Percentiles rank a stretch among this genome's conserved stretches.
phyloP scores from a whole-genome alignment of 176 grass and related monocot species.

The Bonia amplexicaulis region DNA sequence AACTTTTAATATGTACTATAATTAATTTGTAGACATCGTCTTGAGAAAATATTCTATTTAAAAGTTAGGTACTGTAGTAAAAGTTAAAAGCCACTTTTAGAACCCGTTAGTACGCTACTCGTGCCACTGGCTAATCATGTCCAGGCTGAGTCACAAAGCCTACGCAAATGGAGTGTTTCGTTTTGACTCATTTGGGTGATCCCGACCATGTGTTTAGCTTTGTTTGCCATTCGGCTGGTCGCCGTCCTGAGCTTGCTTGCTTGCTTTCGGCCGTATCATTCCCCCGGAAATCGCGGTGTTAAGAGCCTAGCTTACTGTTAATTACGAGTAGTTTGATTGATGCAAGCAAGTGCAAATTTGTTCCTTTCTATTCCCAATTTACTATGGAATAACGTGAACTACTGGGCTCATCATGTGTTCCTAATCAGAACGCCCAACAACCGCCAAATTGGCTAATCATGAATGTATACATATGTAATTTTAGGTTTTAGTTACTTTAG shows the following conservation, averaged over 20 bases:
- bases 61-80: too few relatives aligned
- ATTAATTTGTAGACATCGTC: too few relatives aligned
- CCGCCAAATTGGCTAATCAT: background rate
- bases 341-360: background rate
- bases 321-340: background rate
- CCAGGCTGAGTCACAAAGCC: background rate
- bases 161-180: background rate
- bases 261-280: conserved; percentile 30
- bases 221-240: background rate
- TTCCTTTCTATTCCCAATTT: background rate
- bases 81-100: too few relatives aligned
- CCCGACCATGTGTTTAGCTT: background rate
- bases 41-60: too few relatives aligned
- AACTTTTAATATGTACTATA: too few relatives aligned
- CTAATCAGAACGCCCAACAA: background rate
- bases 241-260: background rate
- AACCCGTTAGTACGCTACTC: too few relatives aligned
- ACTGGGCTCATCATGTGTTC: background rate
- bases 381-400: background rate
- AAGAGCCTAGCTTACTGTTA: background rate
- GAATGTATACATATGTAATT: background rate
- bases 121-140: background rate
- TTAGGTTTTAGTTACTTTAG: background rate
- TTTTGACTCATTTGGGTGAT: background rate
- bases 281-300: conserved; percentile 33